phyloP scores from a whole-genome alignment of 768 basidiomycete species.

The Russula sp. region DNA sequence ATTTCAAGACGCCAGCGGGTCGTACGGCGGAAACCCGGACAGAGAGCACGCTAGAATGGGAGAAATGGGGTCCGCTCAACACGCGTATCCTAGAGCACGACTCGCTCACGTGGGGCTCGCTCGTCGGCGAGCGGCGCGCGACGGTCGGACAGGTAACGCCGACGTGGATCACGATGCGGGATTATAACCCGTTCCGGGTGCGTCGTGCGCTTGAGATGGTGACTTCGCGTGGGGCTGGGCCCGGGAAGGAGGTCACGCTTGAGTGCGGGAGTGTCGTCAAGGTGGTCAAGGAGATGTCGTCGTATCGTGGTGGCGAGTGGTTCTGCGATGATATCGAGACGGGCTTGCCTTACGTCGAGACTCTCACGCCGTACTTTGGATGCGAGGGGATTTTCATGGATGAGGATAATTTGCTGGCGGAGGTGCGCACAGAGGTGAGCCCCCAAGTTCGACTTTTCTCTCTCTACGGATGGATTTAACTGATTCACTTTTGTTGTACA shows the following conservation, averaged over 20 bases:
- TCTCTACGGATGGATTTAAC: neutral
- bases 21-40: too few species aligned
- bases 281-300: neutral
- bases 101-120: slow-evolving; percentile 20
- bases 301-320: slow-evolving; percentile 5
- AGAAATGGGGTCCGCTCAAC: slow-evolving; percentile 6
- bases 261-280: neutral
- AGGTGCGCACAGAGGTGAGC: slow-evolving; percentile 18
- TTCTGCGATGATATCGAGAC: slow-evolving; percentile 2
- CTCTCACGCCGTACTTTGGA: slow-evolving; percentile 3
- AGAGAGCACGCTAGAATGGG: slow-evolving; percentile 1
- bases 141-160: slow-evolving; percentile 7
- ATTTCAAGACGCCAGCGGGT: too few species aligned
- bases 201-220: neutral
- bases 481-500: neutral
- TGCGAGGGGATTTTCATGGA: slow-evolving; percentile 20
- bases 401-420: slow-evolving; percentile 14
- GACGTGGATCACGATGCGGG: slow-evolving; percentile 13
- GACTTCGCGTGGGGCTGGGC: neutral
- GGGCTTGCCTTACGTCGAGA: slow-evolving; percentile 21
- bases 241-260: neutral
- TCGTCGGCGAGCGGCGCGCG: slow-evolving; percentile 21
- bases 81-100: slow-evolving; percentile 16
- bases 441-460: too few species aligned
- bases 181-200: slow-evolving; percentile 19